A percentile compares a stretch with the other conserved stretches of the same genome.
These are phyloP conservation scores for Puccinellia tenuiflora DNA, from an alignment of 176 grass and related monocot species.

Conservation along the genomic window DNA sequence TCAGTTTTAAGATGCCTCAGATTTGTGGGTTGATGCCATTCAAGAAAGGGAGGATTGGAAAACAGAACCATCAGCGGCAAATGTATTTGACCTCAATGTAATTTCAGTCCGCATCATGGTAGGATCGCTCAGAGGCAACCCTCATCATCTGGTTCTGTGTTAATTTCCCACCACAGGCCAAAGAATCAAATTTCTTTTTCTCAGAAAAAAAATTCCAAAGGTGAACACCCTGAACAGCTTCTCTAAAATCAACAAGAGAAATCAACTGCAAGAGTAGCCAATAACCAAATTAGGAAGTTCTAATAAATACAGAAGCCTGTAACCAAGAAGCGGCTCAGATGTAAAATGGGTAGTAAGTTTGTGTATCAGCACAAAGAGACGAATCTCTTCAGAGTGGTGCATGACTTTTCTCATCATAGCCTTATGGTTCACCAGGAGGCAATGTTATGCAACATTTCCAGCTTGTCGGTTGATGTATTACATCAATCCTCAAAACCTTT, in stretches of 20 bases:
- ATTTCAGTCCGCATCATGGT: constrained; percentile 51
- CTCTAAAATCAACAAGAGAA: neutral
- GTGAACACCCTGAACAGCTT: neutral
- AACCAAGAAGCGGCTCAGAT: neutral
- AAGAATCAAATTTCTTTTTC: neutral
- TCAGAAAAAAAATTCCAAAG: neutral
- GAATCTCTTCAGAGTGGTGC: constrained; percentile 14
- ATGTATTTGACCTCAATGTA: constrained; percentile 39
- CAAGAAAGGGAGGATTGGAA: neutral
- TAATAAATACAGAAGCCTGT: no score
- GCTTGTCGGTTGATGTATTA: no score
- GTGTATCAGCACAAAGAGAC: constrained; percentile 8
- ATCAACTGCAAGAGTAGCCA: no score
- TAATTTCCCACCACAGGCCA: no score
- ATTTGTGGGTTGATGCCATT: neutral
- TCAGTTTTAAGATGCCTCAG: no score
- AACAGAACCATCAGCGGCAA: constrained; percentile 38
- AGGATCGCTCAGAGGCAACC: constrained; percentile 12
- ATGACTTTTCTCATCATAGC: constrained; percentile 12
- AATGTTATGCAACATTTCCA: neutral
- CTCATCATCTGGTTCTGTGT: constrained; percentile 31
- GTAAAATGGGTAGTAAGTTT: neutral
- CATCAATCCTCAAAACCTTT: no score
- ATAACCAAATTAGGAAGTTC: neutral
- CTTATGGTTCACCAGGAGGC: neutral